A percentile compares a stretch with the other conserved stretches of the same genome.
Evolutionary conservation across 805 yeast species (phyloP).

Genomic region (Limtongia smithiae): DNA sequence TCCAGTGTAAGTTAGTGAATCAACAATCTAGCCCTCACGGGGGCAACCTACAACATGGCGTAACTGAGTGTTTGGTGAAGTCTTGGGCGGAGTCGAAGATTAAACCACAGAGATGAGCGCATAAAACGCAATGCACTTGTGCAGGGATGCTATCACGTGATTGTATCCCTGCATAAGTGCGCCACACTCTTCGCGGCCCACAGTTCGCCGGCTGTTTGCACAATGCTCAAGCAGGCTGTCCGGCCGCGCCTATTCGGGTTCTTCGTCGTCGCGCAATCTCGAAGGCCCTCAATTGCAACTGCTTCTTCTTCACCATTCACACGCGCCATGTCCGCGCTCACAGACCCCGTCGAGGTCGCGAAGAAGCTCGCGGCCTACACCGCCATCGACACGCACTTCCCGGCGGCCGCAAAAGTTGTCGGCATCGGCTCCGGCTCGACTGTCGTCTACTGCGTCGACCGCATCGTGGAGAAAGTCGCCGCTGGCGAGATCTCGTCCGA

Average conservation of each 20-base stretch:
- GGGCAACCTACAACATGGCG: too few relatives aligned
- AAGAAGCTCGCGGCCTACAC: slow-evolving; percentile 84
- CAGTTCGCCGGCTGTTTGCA: too few relatives aligned
- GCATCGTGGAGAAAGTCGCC: slow-evolving; percentile 64
- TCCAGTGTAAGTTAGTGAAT: too few relatives aligned
- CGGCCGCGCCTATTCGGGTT: neutral
- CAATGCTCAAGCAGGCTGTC: neutral
- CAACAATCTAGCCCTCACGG: too few relatives aligned
- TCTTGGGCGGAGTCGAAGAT: too few relatives aligned
- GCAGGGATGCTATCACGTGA: too few relatives aligned
- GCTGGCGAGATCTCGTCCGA: slow-evolving; percentile 38
- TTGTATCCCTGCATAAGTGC: too few relatives aligned
- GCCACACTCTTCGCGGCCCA: too few relatives aligned
- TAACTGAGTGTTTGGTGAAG: too few relatives aligned
- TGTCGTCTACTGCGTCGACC: slow-evolving; percentile 93
- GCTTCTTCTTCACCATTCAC: neutral
- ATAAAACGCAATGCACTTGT: too few relatives aligned
- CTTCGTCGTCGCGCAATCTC: neutral
- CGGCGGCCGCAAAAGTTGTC: slow-evolving; percentile 62
- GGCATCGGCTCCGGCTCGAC: slow-evolving; percentile 98
- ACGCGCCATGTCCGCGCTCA: slow-evolving; percentile 3
- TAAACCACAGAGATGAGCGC: too few relatives aligned
- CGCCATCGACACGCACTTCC: slow-evolving; percentile 87
- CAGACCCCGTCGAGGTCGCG: slow-evolving; percentile 62
- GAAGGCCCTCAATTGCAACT: too few relatives aligned